Base-by-base conservation (phyloP, 345 rosid genomes). In the Turnera subulata region DNA sequence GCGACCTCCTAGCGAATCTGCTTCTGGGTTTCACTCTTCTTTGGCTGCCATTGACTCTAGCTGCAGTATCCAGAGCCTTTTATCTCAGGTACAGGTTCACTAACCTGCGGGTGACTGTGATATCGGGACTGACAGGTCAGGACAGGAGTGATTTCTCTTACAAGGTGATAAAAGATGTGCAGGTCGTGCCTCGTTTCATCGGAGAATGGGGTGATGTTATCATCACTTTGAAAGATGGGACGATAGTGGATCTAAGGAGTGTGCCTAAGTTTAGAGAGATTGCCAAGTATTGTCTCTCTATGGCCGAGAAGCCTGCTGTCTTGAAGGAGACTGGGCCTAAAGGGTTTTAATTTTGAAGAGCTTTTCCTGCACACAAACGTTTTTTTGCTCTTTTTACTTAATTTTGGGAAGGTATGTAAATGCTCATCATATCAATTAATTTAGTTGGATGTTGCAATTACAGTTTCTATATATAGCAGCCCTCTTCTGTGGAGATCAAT, bases 171-270 rank as follows among this genome's bases (percentile, higher is more conserved):
- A 83, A 82, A 58, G 99, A 87, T 61, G 97, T 85, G 2, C 85
- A 93, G 66, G 97, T 84, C 17, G 99, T 93, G 72, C 97, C 99
- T 19, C 67, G 99, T 50, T 84, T 93, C 51, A 74, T 87, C 12
- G 99, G 99, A 24, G 96, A 93, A 74, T 87, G 96, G 94, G 97
- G 99, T 55, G 97, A 93, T 57, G 69, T 89, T 61, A 53, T 93
- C 46, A 93, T 86, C 50, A 87, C 96, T 0, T 61, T 93, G 62
- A 76, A 57, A 59, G 97, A 89, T 55, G 96, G 91, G 1, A 85
- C 97, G 1, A 83, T 82, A 67, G 89, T 93, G 29, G 96, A 86
- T 63, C 79, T 89, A 6, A 76, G 94, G 75, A 85, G 96, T 50
- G 99, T 85, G 25, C 99, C 99, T 5, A 87, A 61, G 74, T 93